Base-by-base conservation (phyloP, 257 asterid species). In the Rubia yunnanensis region DNA sequence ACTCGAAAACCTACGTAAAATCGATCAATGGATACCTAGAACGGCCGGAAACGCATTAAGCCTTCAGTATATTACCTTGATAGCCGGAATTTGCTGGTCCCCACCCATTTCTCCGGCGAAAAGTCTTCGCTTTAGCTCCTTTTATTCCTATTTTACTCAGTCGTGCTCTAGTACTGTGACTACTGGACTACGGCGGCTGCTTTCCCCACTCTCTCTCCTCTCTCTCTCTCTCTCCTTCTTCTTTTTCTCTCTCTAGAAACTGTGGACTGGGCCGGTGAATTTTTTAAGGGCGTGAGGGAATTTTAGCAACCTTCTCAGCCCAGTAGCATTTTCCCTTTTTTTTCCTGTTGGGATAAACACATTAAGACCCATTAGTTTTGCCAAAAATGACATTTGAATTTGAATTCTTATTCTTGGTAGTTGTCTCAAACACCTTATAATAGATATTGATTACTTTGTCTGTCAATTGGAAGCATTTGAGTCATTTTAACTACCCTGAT, bases 81-180 rank as follows among this genome's bases (percentile, higher is more conserved):
- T 84, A 76, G 82, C 78, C 35, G 91, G 73, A 52, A 79, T 64
- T 68, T 81, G 88, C 69, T 78, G 83, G 46, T 87, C 89, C 57
- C 88, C 74, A 73, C 77, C 88, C 98, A 92, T 92, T 67, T 66
- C 24, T 92, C 63, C 26, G 49, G 30, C 22, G 63, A 28, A 63
- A 31, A 46, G 70, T 61, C 50, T 24, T 30, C 27, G 52, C 65
- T 46, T 20, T 31, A 62, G 49, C 24, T 64, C 24, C 35, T 60
- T 57, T 27, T 22, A 44, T 44, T 1, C 11, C 1, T 26, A 1
- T 26, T 4, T 55, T 2, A 2, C 24, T 11, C 34, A 2, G 18
- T 55, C 60, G 18, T 24, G 34, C 60, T 24, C 59, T 53, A 2
- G 30, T 24, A 53, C 30, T 22, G 35, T 1, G 0, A 44, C 52